Percentiles rank a stretch among this genome's conserved stretches.
Evolutionary conservation across 2,329 filamentous ascomycete genomes (phyloP).

Genomic region (Allantophomopsis lycopodina): DNA sequence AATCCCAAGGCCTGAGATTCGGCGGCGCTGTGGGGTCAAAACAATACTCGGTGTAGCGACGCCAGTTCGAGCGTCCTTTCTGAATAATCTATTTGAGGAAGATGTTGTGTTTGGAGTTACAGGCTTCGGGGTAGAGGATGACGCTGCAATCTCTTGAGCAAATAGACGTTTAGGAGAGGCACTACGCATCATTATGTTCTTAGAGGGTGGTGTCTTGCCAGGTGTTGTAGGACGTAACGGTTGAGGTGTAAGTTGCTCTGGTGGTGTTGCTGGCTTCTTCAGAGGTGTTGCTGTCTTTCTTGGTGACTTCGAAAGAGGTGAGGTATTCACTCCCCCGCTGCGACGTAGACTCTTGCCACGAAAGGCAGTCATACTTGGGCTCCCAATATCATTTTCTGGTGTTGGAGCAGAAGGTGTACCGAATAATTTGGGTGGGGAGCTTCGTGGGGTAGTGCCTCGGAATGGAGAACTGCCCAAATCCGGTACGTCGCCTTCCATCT

Average conservation of each 20-base stretch:
- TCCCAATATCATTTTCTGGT: constrained; percentile 29
- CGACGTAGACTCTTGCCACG: constrained; percentile 33
- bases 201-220: constrained; percentile 32
- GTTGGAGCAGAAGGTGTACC: constrained; percentile 21
- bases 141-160: constrained; percentile 22
- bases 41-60: constrained; percentile 48
- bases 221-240: constrained; percentile 29
- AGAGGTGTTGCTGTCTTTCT: constrained; percentile 11
- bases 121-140: constrained; percentile 10
- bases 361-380: constrained; percentile 39
- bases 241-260: constrained; percentile 28
- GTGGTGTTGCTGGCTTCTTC: constrained; percentile 22
- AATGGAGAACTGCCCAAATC: constrained; percentile 32
- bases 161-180: constrained; percentile 33
- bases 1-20: constrained; percentile 53
- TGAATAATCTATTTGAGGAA: constrained; percentile 33
- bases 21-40: constrained; percentile 44
- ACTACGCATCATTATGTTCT: constrained; percentile 28
- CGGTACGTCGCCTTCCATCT: constrained; percentile 38
- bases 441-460: constrained; percentile 13
- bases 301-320: constrained; percentile 24
- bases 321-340: constrained; percentile 27
- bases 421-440: constrained; percentile 22
- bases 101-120: constrained; percentile 21
- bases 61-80: constrained; percentile 36